Percentiles rank a stretch among this genome's conserved stretches.
Evolutionary conservation across 2,329 filamentous ascomycete genomes (phyloP).

Genomic region (Cladosporium sp.): DNA sequence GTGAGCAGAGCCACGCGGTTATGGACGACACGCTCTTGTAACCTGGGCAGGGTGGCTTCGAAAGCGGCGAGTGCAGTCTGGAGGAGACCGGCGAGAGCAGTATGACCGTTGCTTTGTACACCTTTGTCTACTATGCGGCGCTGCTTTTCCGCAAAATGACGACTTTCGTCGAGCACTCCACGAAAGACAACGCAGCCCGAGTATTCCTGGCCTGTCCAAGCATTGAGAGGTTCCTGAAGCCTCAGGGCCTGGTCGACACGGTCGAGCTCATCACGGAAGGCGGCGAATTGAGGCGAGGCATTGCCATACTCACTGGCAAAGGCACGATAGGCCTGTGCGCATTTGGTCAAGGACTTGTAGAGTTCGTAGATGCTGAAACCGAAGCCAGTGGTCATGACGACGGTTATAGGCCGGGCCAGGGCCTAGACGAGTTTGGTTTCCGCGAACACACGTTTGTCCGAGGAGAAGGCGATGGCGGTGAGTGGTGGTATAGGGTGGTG

Average conservation of each 20-base stretch:
- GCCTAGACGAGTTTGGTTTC: background rate
- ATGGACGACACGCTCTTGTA: conserved; percentile 7
- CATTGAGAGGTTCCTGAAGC: conserved; percentile 13
- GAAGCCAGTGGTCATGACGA: conserved; percentile 7
- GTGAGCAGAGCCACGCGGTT: conserved; percentile 12
- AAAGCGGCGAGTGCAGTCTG: conserved; percentile 10
- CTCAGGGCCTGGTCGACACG: conserved; percentile 11
- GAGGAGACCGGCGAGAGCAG: conserved; percentile 1
- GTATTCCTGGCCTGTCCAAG: conserved; percentile 12
- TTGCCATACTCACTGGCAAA: conserved; percentile 12
- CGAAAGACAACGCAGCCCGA: conserved; percentile 6
- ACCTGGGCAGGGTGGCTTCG: conserved; percentile 5
- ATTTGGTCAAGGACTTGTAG: conserved; percentile 9
- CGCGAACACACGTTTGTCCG: background rate
- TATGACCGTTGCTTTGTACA: background rate
- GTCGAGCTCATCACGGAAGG: conserved; percentile 13
- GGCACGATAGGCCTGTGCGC: conserved; percentile 10
- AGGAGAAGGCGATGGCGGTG: conserved; percentile 9
- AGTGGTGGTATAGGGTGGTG: conserved; percentile 1
- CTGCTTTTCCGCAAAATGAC: conserved; percentile 12
- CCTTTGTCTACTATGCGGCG: conserved; percentile 11
- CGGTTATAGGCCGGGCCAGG: background rate
- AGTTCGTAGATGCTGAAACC: conserved; percentile 11
- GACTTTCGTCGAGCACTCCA: conserved; percentile 7
- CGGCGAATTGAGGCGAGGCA: conserved; percentile 10